Evolutionary conservation across 1,284 basidiomycete genomes (phyloP).

Genomic region (Xerocomus minutiporus): DNA sequence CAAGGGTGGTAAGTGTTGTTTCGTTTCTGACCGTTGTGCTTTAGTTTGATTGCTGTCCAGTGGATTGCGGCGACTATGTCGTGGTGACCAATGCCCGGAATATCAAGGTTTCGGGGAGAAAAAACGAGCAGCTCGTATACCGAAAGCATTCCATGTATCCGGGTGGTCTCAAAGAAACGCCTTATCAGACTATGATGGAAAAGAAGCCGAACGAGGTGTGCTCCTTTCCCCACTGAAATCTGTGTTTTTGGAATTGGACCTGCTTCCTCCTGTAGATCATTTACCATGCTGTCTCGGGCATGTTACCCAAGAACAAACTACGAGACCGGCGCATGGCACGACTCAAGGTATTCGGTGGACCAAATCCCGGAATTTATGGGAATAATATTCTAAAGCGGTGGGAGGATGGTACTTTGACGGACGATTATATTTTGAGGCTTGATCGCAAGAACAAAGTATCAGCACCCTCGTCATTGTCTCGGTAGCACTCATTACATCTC

Average conservation of each 20-base stretch:
- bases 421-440: slow-evolving; percentile 43
- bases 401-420: slow-evolving; percentile 66
- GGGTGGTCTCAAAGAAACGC: slow-evolving; percentile 88
- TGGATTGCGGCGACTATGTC: slow-evolving; percentile 96
- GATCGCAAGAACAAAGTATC: slow-evolving; percentile 22
- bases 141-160: slow-evolving; percentile 91
- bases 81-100: slow-evolving; percentile 88
- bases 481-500: slow-evolving; percentile 11
- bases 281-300: slow-evolving; percentile 90
- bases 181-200: slow-evolving; percentile 77
- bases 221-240: slow-evolving; percentile 10
- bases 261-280: slow-evolving; percentile 64
- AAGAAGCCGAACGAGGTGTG: slow-evolving; percentile 89
- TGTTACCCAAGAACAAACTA: slow-evolving; percentile 95
- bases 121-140: slow-evolving; percentile 85
- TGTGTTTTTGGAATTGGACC: background rate
- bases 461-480: slow-evolving; percentile 16
- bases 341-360: slow-evolving; percentile 79
- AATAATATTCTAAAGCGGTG: slow-evolving; percentile 69
- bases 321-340: slow-evolving; percentile 81
- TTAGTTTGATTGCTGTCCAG: slow-evolving; percentile 38
- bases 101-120: slow-evolving; percentile 87
- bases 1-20: slow-evolving; percentile 64
- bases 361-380: slow-evolving; percentile 65
- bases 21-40: background rate